Percentiles rank a stretch among this genome's conserved stretches.
phyloP scores from a whole-genome alignment of 2,329 filamentous ascomycete genomes.

The Plectosphaerella cucumerina region DNA sequence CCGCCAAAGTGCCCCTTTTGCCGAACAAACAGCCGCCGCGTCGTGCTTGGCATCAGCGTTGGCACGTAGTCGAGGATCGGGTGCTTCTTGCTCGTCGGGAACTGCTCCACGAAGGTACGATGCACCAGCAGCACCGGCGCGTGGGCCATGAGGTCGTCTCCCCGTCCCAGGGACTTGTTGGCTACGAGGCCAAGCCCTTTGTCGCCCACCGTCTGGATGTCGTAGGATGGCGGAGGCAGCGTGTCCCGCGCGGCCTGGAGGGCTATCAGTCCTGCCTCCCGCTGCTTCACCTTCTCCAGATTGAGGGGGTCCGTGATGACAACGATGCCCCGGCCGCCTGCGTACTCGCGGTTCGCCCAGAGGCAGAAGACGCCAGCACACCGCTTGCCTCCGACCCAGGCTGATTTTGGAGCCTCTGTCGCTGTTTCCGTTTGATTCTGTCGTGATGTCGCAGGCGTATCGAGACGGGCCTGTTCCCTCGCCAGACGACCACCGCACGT shows the following conservation, averaged over 20 bases:
- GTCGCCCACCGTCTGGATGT: conserved; percentile 16
- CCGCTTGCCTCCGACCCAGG: conserved; percentile 9
- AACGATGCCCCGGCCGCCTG: conserved; percentile 31
- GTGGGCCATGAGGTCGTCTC: conserved; percentile 10
- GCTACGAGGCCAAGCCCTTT: conserved; percentile 19
- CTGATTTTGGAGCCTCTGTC: neutral
- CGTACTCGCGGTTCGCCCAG: conserved; percentile 29
- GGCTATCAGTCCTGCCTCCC: conserved; percentile 3
- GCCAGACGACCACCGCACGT: neutral
- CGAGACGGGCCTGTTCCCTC: neutral
- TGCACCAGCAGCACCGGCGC: conserved; percentile 11
- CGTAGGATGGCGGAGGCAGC: conserved; percentile 10
- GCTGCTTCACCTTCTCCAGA: conserved; percentile 4
- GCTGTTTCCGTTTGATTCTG: neutral
- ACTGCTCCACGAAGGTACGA: conserved; percentile 11
- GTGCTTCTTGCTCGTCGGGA: conserved; percentile 1
- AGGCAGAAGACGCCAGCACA: conserved; percentile 22
- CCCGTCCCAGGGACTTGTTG: conserved; percentile 15
- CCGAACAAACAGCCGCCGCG: conserved; percentile 7
- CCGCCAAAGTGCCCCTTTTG: conserved; percentile 9
- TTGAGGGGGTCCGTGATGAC: conserved; percentile 27
- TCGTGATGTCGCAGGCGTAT: neutral
- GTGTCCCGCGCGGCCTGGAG: conserved; percentile 25
- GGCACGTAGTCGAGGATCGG: conserved; percentile 6
- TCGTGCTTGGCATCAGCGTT: conserved; percentile 2